phyloP scores from a whole-genome alignment of 768 basidiomycete genomes.

The Termitomyces sp. region DNA sequence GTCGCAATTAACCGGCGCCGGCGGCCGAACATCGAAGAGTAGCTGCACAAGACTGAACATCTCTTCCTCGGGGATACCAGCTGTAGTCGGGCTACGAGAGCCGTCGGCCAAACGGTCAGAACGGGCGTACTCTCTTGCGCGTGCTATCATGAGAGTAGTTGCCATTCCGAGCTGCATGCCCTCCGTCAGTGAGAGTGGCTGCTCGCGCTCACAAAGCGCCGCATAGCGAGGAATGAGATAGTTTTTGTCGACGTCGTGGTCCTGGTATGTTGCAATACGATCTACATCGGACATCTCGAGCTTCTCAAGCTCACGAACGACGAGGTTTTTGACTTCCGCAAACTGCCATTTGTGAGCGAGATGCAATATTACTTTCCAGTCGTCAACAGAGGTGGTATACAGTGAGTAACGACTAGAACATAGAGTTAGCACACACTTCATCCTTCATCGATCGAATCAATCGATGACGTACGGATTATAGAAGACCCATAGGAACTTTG shows the following conservation, averaged over 20 bases:
- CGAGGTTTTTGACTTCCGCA: slow-evolving; percentile 48
- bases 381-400: slow-evolving; percentile 41
- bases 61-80: slow-evolving; percentile 9
- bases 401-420: slow-evolving; percentile 46
- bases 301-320: slow-evolving; percentile 53
- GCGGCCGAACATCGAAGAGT: slow-evolving; percentile 8
- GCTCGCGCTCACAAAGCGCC: slow-evolving; percentile 44
- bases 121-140: slow-evolving; percentile 45
- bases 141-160: slow-evolving; percentile 41
- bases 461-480: slow-evolving; percentile 40
- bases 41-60: slow-evolving; percentile 12
- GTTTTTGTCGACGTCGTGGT: slow-evolving; percentile 39
- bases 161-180: slow-evolving; percentile 49
- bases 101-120: slow-evolving; percentile 16
- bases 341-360: slow-evolving; percentile 59
- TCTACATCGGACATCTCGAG: slow-evolving; percentile 40
- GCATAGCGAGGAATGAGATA: slow-evolving; percentile 53
- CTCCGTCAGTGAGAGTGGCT: slow-evolving; percentile 50
- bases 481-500: slow-evolving; percentile 50
- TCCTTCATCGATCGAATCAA: background rate
- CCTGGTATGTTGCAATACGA: slow-evolving; percentile 52
- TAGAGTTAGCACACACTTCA: background rate
- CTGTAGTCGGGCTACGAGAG: slow-evolving; percentile 12
- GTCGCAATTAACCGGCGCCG: background rate
- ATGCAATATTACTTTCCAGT: slow-evolving; percentile 55